Evolutionary conservation across 768 basidiomycete genomes (phyloP).

Genomic region (Thelephora aurantiotincta): DNA sequence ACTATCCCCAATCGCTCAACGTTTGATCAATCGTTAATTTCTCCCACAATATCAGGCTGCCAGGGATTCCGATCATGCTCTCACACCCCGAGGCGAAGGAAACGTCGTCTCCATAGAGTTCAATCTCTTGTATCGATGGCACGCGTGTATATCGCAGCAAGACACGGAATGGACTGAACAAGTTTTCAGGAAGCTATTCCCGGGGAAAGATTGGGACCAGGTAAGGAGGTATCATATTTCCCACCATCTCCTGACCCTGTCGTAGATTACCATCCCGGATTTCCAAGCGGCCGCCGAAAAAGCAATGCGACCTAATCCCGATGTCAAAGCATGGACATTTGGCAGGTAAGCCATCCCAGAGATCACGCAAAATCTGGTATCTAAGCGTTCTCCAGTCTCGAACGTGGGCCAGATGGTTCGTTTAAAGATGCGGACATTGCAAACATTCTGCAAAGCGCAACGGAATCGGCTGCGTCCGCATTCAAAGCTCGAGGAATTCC

Average conservation of each 20-base stretch:
- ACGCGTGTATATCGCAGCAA: constrained; percentile 38
- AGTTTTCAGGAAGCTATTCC: constrained; percentile 30
- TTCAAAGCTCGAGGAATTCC: constrained; percentile 63
- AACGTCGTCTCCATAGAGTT: constrained; percentile 72
- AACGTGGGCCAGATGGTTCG: constrained; percentile 34
- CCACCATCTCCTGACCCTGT: background rate
- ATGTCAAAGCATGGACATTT: constrained; percentile 41
- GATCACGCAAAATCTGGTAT: background rate
- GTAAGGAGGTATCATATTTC: constrained; percentile 15
- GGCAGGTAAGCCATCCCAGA: constrained; percentile 22
- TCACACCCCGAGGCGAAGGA: constrained; percentile 53
- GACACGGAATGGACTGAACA: constrained; percentile 43
- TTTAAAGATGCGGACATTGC: constrained; percentile 55
- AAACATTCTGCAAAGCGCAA: constrained; percentile 45
- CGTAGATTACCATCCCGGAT: constrained; percentile 10
- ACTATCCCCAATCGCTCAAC: background rate
- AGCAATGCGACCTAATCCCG: constrained; percentile 16
- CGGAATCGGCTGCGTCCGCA: constrained; percentile 40
- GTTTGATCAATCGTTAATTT: background rate
- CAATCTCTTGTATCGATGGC: constrained; percentile 43
- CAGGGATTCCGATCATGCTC: constrained; percentile 34
- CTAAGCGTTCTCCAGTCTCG: constrained; percentile 21
- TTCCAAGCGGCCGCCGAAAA: constrained; percentile 23
- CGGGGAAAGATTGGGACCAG: constrained; percentile 23
- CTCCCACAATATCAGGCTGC: constrained; percentile 23